Evolutionary conservation across 208 protist genomes (phyloP), one percentile per base, ranked within the genome.

Genomic region (Acanthamoeba healyi): DNA sequence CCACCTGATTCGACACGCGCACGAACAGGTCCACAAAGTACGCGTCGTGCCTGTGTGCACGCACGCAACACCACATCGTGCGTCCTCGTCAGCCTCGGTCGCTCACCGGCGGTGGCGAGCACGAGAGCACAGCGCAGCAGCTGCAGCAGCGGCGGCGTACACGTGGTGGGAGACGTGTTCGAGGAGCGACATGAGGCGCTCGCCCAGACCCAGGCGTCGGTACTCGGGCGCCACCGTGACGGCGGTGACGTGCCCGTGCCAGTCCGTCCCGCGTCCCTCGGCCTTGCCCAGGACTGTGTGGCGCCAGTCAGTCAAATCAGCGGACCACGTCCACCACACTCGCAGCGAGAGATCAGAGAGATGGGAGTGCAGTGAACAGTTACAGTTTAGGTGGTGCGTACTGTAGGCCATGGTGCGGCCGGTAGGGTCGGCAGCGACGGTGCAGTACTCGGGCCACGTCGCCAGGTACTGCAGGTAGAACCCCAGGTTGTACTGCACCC

Each of bases 21-120:
- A 99, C 99, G 95, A 99, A 99, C 0, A 99, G 97, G 95, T 99
- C 99, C 0, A 99, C 99, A 98, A 99, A 99, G 95, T 99, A 99
- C 24, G 98, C 98, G 92, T 99, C 97, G 95, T 99, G 97, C 32
- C 95, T 96, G 65, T 17, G 24, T 17, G 24, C 51, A 56, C 34
- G 34, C 2, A 2, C 24, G 34, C 44, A 51, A 51, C 44, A 14
- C 4, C 44, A 51, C 44, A 14, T 15, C 44, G 44, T 14, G 14
- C 44, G 44, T 4, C 4, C 44, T 51, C 14, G 44, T 51, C 9
- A 51, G 44, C 14, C 44, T 51, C 44, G 9, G 44, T 14, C 44
- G 4, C 9, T 51, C 14, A 51, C 14, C 10, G 88, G 40, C n/a
- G n/a, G n/a, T n/a, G n/a, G n/a, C n/a, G n/a, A n/a, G n/a, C n/a